Base-by-base conservation (phyloP, 2,329 filamentous ascomycete genomes). In the Malbranchea zuffiana region DNA sequence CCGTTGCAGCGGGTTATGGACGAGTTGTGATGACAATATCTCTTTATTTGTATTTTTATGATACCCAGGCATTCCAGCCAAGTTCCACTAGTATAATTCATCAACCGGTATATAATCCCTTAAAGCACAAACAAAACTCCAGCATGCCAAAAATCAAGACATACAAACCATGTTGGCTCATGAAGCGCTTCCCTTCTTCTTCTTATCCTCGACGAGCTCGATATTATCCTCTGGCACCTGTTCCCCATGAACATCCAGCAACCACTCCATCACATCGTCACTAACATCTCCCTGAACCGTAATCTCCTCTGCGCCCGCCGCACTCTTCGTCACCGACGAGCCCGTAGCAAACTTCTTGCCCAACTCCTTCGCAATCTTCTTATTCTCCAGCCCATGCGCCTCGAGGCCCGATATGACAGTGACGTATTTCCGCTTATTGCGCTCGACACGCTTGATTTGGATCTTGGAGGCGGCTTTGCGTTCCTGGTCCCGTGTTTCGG, bases 301-400 rank as follows among this genome's bases (percentile, higher is more conserved):
- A 57, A 98, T 96, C 65, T 96, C 90, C 63, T 98, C 90, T 12
- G 32, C 40, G 3, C 45, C 45, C 10, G 82, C 82, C 15, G 84
- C 85, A 38, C 77, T 78, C 66, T 95, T 94, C 6, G 88, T 96
- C 29, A 98, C 90, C 29, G 80, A 87, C 11, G 79, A 81, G 1
- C 90, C 90, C 6, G 90, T 96, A 19, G 90, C 90, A 56, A 98
- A 96, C 65, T 95, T 96, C 74, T 96, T 98, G 45, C 90, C 90
- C 49, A 96, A 79, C 54, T 96, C 90, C 69, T 96, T 96, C 41
- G 87, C 80, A 5, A 93, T 71, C 67, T 95, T 96, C 64, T 98
- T 98, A 53, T 95, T 72, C 39, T 96, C 88, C 27, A 96, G 62
- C 0, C 85, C 85, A 54, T 95, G 93, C 0, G 80, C 78, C 60